Conservation (phyloP, 2,329 filamentous ascomycete species). For the Pseudonectria foliicola region DNA sequence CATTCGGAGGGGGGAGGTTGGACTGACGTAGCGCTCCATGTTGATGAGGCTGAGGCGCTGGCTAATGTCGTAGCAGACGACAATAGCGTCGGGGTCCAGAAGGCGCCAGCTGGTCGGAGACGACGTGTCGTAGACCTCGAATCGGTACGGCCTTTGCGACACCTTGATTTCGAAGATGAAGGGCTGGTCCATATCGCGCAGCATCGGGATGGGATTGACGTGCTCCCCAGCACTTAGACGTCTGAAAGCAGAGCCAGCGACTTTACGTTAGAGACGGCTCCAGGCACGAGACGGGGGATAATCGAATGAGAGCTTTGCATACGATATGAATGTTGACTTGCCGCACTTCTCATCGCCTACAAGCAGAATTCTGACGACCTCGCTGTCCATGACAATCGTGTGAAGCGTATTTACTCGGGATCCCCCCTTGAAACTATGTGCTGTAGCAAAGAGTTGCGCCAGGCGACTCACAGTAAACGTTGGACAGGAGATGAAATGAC, state of each 20-base stretch:
- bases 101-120: slow-evolving; percentile 52
- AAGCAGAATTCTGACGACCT: slow-evolving; percentile 46
- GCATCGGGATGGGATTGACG: slow-evolving; percentile 37
- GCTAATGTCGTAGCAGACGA: slow-evolving; percentile 57
- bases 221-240: slow-evolving; percentile 43
- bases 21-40: slow-evolving; percentile 47
- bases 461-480: too few species aligned
- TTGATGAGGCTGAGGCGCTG: slow-evolving; percentile 51
- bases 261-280: slow-evolving; percentile 5
- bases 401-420: too few species aligned
- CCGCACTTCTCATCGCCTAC: slow-evolving; percentile 54
- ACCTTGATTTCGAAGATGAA: slow-evolving; percentile 49
- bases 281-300: neutral
- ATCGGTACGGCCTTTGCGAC: slow-evolving; percentile 34
- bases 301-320: slow-evolving; percentile 24
- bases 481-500: too few species aligned
- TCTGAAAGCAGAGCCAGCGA: slow-evolving; percentile 26
- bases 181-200: slow-evolving; percentile 54
- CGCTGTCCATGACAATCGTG: slow-evolving; percentile 34
- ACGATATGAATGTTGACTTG: slow-evolving; percentile 58
- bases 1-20: slow-evolving; percentile 1
- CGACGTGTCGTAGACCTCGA: slow-evolving; percentile 55
- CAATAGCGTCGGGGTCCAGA: slow-evolving; percentile 50
- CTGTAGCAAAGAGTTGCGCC: too few species aligned
- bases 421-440: too few species aligned